Evolutionary conservation across 257 asterid genomes (phyloP), one percentile per base, ranked within the genome.

Genomic region (Orobanche coerulescens): DNA sequence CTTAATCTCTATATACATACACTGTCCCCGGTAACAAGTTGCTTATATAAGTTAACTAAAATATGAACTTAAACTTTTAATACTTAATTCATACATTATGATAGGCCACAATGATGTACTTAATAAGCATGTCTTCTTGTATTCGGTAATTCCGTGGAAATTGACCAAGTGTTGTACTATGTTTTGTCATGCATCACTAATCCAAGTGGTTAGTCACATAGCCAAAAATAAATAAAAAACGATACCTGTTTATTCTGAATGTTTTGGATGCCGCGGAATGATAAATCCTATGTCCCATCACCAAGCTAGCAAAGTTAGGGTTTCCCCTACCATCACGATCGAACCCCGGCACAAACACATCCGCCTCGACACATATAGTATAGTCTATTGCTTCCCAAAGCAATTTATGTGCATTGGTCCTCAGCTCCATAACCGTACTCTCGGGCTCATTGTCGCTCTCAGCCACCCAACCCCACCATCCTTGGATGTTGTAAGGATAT

Each of bases 381-480:
- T 92, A 92, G 70, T 92, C 97, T 4, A 92, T 80, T 0, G 98
- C 98, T 64, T 92, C 98, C 98, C 98, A 88, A 1, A 92, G 65
- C 77, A 92, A 78, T 63, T 82, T 87, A 70, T 92, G 98, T 7
- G 97, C 97, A 62, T 82, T 89, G 28, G 88, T 92, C 68, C 98
- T 80, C 76, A 92, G 71, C 80, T 92, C 98, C 76, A 79, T 80
- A 14, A 92, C 94, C 0, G 97, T 92, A 61, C 95, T 89, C 64
- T 88, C 98, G 0, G 98, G 97, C 73, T 92, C 98, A 3, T 84
- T 83, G 62, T 92, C 96, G 20, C 97, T 88, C 85, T 92, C 97
- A 3, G 98, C 95, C 50, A 92, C 98, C 98, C 95, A 92, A 54
- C 98, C 98, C 98, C 95, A 92, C 98, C 98, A 92, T 2, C 98